phyloP scores from a whole-genome alignment of 257 asterid species.

The Oldenlandia corymbosa region DNA sequence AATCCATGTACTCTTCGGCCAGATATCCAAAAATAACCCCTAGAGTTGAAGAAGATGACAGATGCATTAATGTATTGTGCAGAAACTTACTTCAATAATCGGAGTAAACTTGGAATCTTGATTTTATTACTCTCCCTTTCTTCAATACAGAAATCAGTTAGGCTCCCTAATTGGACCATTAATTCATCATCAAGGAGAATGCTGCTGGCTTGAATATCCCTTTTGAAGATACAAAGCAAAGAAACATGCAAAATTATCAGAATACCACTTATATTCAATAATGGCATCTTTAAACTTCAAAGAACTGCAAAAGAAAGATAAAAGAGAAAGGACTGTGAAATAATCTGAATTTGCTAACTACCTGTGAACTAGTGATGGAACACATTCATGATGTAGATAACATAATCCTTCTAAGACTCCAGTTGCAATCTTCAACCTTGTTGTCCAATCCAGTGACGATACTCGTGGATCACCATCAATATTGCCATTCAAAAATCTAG shows the following conservation, averaged over 20 bases:
- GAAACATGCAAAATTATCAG: no score
- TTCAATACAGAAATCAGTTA: neutral
- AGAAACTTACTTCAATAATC: neutral
- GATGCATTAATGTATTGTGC: neutral
- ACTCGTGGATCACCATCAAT: neutral
- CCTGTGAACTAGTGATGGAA: constrained; percentile 22
- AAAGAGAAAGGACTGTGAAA: neutral
- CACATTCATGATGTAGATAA: constrained; percentile 11
- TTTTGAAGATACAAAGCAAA: neutral
- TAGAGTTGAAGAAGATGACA: no score
- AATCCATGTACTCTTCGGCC: neutral
- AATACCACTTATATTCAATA: no score
- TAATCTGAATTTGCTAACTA: neutral
- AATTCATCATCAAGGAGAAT: constrained; percentile 8
- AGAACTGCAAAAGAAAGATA: neutral
- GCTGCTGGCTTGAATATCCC: constrained; percentile 15
- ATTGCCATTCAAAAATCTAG: neutral
- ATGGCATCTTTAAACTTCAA: no score
- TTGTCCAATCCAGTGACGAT: constrained; percentile 1
- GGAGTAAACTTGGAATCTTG: neutral
- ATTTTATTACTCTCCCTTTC: neutral
- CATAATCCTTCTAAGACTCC: constrained; percentile 7
- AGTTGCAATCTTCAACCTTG: constrained; percentile 16
- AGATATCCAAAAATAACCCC: neutral
- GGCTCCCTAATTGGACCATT: constrained; percentile 10